These are phyloP conservation scores for Xerocomus brunneocitrinus DNA, from an alignment of 768 basidiomycete species.

Conservation along the genomic window DNA sequence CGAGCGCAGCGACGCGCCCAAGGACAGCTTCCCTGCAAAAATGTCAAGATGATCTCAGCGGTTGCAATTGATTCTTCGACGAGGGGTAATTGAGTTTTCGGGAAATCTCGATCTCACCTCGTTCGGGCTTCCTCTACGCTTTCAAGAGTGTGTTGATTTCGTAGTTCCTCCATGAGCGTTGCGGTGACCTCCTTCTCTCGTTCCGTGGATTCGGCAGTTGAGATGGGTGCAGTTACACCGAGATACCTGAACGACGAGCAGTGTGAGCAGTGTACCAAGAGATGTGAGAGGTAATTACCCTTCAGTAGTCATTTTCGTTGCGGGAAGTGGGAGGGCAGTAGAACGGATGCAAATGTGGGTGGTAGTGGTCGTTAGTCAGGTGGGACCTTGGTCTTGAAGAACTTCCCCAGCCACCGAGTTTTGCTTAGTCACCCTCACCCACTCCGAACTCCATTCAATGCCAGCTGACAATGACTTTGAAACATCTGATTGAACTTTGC, in stretches of 20 bases:
- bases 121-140: slow-evolving; percentile 81
- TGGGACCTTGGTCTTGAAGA: slow-evolving; percentile 6
- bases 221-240: slow-evolving; percentile 85
- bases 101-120: slow-evolving; percentile 50
- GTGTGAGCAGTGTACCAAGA: slow-evolving; percentile 10
- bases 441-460: background rate
- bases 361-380: slow-evolving; percentile 17
- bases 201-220: slow-evolving; percentile 65
- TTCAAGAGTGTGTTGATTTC: slow-evolving; percentile 84
- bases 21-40: slow-evolving; percentile 82
- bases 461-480: too few relatives aligned
- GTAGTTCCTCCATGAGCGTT: slow-evolving; percentile 88
- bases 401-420: slow-evolving; percentile 10
- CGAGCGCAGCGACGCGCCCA: slow-evolving; percentile 81
- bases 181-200: slow-evolving; percentile 79
- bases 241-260: slow-evolving; percentile 47
- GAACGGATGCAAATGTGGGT: slow-evolving; percentile 8
- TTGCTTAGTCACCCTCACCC: slow-evolving; percentile 22
- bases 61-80: slow-evolving; percentile 2
- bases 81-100: background rate
- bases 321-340: slow-evolving; percentile 2
- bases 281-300: slow-evolving; percentile 27
- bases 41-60: slow-evolving; percentile 21
- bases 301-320: slow-evolving; percentile 37
- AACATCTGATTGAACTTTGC: too few relatives aligned